Conservation (phyloP, 2,329 filamentous ascomycete species). For the Stylonectria norvegica region DNA sequence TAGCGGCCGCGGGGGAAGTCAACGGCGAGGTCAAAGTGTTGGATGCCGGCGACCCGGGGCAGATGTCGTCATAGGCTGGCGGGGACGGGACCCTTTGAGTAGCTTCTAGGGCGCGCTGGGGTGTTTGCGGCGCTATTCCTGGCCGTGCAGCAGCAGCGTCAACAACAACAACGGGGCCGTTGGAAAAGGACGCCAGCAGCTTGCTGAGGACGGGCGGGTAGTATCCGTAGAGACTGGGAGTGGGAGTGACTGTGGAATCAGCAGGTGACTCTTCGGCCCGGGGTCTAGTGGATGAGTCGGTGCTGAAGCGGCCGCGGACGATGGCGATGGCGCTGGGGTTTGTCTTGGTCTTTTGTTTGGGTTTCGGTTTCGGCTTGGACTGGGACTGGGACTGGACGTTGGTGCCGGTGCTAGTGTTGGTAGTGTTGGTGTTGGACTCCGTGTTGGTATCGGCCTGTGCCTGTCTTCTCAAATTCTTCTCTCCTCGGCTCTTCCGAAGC, state of each 20-base stretch:
- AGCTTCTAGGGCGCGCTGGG: too few species aligned
- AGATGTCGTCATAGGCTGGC: slow-evolving; percentile 32
- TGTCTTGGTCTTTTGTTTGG: not conserved
- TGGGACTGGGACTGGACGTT: too few species aligned
- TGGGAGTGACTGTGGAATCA: too few species aligned
- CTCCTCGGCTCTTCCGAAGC: too few species aligned
- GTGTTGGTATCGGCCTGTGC: too few species aligned
- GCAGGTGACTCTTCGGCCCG: too few species aligned
- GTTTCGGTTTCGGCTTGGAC: slow-evolving; percentile 3
- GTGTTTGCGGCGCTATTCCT: not conserved
- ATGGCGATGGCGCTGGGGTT: not conserved
- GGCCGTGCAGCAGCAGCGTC: not conserved
- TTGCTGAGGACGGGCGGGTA: slow-evolving; percentile 9
- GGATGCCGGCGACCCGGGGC: slow-evolving; percentile 21
- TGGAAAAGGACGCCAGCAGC: slow-evolving; percentile 11
- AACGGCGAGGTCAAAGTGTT: slow-evolving; percentile 18
- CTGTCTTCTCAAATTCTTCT: too few species aligned
- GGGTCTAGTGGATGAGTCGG: too few species aligned
- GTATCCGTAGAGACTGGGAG: too few species aligned
- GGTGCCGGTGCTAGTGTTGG: slow-evolving; percentile 32
- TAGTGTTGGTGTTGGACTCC: too few species aligned
- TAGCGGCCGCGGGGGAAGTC: slow-evolving; percentile 16
- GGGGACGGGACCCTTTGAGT: slow-evolving; percentile 14
- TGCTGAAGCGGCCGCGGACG: too few species aligned
- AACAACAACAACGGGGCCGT: not conserved